Conservation (phyloP, 352 stramenopile species). For the Plasmopara halstedii region DNA sequence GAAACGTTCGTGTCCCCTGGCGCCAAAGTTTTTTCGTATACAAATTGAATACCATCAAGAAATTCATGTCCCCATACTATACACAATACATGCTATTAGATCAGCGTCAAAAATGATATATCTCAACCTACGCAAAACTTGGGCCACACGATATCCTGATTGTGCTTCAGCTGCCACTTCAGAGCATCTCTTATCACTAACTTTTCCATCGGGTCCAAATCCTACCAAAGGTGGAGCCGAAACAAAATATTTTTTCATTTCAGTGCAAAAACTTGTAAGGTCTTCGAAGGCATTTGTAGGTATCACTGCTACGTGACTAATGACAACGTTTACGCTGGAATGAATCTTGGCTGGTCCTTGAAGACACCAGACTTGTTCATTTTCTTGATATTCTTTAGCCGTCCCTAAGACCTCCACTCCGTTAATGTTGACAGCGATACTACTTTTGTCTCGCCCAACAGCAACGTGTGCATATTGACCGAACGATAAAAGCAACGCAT, state of each 20-base stretch:
- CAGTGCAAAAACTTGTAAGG: conserved; percentile 21
- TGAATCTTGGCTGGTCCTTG: conserved; percentile 11
- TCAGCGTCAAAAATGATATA: neutral
- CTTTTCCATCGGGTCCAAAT: conserved; percentile 26
- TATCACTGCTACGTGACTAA: conserved; percentile 47
- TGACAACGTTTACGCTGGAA: conserved; percentile 10
- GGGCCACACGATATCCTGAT: conserved; percentile 42
- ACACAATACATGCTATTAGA: conserved; percentile 6
- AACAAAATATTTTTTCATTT: conserved; percentile 42
- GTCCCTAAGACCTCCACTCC: conserved; percentile 5
- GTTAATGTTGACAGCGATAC: conserved; percentile 17
- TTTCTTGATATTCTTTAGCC: neutral
- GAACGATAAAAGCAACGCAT: conserved; percentile 5
- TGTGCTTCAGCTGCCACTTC: conserved; percentile 27
- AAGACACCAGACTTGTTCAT: conserved; percentile 6
- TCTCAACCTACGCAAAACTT: conserved; percentile 40
- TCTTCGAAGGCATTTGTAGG: conserved; percentile 4
- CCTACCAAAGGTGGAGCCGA: conserved; percentile 33
- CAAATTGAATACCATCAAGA: conserved; percentile 59
- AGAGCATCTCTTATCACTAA: conserved; percentile 20
- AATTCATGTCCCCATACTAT: conserved; percentile 69
- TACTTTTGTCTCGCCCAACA: conserved; percentile 2
- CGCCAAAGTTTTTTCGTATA: conserved; percentile 30
- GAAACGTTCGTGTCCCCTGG: neutral
- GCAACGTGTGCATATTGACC: conserved; percentile 25